A percentile compares a stretch with the other conserved stretches of the same genome.
These are phyloP conservation scores for Mycena rebaudengoi DNA, from an alignment of 768 basidiomycete genomes.

Conservation along the genomic window DNA sequence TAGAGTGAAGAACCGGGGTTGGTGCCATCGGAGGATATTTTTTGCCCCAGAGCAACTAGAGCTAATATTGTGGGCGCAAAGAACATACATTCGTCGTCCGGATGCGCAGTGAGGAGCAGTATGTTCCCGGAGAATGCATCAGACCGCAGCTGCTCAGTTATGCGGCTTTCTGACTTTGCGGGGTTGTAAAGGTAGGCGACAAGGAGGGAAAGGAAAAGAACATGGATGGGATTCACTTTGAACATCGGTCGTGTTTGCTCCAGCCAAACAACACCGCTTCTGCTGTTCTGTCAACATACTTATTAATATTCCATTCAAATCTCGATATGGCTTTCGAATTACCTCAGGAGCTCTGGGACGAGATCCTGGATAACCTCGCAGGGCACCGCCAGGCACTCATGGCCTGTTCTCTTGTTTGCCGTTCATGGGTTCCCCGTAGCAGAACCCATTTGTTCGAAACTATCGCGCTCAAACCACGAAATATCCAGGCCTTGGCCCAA, in stretches of 20 bases:
- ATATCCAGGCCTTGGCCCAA: not conserved
- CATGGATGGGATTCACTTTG: conserved; percentile 30
- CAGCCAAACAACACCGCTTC: too few species aligned
- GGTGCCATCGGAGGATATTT: not conserved
- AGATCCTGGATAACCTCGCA: not conserved
- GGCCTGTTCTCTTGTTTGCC: not conserved
- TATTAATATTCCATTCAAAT: too few species aligned
- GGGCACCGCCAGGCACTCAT: not conserved
- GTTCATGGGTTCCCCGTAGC: not conserved
- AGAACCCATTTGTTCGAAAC: not conserved
- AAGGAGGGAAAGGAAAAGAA: conserved; percentile 41
- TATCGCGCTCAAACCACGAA: not conserved
- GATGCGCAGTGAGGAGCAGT: conserved; percentile 88
- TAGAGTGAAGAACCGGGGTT: conserved; percentile 46
- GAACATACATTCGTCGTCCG: conserved; percentile 95
- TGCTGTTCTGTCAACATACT: too few species aligned
- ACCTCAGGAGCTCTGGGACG: not conserved
- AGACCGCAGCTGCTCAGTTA: conserved; percentile 21
- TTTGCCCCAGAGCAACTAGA: conserved; percentile 42
- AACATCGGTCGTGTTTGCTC: too few species aligned
- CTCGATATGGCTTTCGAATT: not conserved
- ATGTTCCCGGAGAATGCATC: conserved; percentile 40
- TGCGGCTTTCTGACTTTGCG: conserved; percentile 36
- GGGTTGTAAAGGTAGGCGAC: conserved; percentile 43
- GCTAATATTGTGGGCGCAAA: conserved; percentile 85